Conservation (phyloP, 2,329 filamentous ascomycete species). For the Fusarium musae region DNA sequence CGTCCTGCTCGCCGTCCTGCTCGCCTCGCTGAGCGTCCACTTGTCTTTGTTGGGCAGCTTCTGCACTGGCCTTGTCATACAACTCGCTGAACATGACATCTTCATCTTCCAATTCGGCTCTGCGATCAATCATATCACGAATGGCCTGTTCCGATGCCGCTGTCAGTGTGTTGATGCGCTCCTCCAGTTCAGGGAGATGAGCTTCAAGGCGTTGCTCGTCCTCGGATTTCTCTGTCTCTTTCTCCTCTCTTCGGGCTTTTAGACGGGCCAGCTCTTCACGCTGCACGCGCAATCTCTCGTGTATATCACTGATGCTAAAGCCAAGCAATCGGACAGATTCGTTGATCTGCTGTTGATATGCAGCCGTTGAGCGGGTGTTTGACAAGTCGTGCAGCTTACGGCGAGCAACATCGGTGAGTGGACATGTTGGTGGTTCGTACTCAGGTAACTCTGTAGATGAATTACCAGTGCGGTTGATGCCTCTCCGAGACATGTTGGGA, state of each 20-base stretch:
- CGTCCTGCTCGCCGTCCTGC: constrained; percentile 43
- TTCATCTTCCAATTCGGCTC: constrained; percentile 62
- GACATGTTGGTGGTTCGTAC: constrained; percentile 61
- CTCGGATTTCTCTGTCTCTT: constrained; percentile 49
- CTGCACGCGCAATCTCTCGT: constrained; percentile 58
- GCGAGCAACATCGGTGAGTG: constrained; percentile 55
- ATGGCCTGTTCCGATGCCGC: constrained; percentile 58
- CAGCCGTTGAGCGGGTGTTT: constrained; percentile 52
- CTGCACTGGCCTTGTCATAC: constrained; percentile 43
- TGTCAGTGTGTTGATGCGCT: constrained; percentile 56
- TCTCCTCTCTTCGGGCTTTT: constrained; percentile 52
- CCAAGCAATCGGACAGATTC: constrained; percentile 57
- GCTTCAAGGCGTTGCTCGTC: constrained; percentile 53
- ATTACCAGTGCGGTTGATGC: constrained; percentile 44
- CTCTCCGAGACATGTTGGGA: constrained; percentile 48
- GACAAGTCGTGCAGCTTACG: constrained; percentile 57
- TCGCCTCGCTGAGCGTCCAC: constrained; percentile 22
- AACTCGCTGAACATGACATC: constrained; percentile 52
- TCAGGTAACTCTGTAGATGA: constrained; percentile 54
- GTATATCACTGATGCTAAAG: constrained; percentile 59
- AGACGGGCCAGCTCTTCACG: constrained; percentile 48
- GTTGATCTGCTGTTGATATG: constrained; percentile 60
- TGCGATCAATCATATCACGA: constrained; percentile 61
- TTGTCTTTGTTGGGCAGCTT: constrained; percentile 20
- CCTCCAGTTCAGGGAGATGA: constrained; percentile 54